Percentiles rank a stretch among this genome's conserved stretches.
Evolutionary conservation across 2,329 filamentous ascomycete species (phyloP).

Genomic region (Ceratocystis albifundus): DNA sequence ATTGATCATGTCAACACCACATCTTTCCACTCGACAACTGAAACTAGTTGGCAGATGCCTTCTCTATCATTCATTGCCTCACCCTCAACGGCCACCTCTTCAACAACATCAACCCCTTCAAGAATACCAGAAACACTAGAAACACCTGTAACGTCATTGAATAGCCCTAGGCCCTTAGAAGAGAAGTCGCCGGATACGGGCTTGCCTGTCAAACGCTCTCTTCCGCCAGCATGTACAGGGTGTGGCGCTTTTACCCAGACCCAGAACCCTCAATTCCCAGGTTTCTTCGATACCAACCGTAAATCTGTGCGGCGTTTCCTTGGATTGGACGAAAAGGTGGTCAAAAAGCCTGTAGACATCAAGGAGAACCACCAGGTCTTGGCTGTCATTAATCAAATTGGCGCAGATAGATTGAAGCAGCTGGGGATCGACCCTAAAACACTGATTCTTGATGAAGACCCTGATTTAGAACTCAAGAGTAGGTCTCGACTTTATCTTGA

Average conservation of each 20-base stretch:
- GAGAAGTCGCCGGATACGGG: neutral
- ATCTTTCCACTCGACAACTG: neutral
- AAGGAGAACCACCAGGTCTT: constrained; percentile 30
- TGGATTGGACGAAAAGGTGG: constrained; percentile 30
- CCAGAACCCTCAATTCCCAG: constrained; percentile 38
- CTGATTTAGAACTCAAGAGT: constrained; percentile 20
- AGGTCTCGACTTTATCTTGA: neutral
- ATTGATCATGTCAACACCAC: neutral
- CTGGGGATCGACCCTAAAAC: constrained; percentile 37
- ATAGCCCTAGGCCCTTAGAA: neutral
- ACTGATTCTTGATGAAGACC: constrained; percentile 18
- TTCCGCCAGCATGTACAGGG: constrained; percentile 50
- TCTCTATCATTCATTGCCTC: neutral
- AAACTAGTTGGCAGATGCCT: neutral
- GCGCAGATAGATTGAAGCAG: constrained; percentile 34
- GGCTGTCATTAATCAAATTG: constrained; percentile 28
- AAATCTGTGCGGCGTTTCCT: constrained; percentile 43
- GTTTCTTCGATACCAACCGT: constrained; percentile 44
- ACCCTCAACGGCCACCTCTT: neutral
- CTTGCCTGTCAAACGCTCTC: constrained; percentile 23
- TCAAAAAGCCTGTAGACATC: constrained; percentile 38
- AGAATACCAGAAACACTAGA: neutral
- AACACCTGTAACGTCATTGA: neutral
- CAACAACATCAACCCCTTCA: neutral
- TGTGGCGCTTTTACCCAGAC: constrained; percentile 56